Evolutionary conservation across 768 basidiomycete species (phyloP).

Genomic region (Tricholoma matsutake): DNA sequence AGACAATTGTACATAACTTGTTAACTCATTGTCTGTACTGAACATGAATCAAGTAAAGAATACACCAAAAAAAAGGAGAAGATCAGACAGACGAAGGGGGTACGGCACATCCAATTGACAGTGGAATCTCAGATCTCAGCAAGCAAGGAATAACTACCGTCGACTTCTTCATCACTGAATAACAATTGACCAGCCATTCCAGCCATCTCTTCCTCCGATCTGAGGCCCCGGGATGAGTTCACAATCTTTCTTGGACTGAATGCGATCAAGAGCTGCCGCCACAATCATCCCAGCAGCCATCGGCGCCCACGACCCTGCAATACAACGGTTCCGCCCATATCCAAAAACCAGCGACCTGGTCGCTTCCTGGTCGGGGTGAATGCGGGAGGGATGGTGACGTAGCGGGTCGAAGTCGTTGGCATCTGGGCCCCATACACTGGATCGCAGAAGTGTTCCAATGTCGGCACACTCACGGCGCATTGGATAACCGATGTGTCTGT

Average conservation of each 20-base stretch:
- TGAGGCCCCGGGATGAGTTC: constrained; percentile 19
- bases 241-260: constrained; percentile 26
- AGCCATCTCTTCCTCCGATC: constrained; percentile 38
- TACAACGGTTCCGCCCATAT: constrained; percentile 42
- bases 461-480: constrained; percentile 31
- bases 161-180: not conserved
- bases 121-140: not conserved
- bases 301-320: constrained; percentile 48
- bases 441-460: constrained; percentile 32
- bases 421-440: constrained; percentile 37
- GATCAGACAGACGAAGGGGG: no score
- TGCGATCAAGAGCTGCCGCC: constrained; percentile 36
- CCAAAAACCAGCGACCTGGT: constrained; percentile 46
- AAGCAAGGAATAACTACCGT: not conserved
- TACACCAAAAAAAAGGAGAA: no score
- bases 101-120: no score
- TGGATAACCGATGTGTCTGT: not conserved
- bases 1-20: no score
- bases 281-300: constrained; percentile 48
- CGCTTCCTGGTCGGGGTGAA: constrained; percentile 14
- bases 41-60: no score
- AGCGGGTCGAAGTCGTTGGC: constrained; percentile 42
- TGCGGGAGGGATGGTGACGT: constrained; percentile 26
- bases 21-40: no score
- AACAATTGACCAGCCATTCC: constrained; percentile 42